Conservation (phyloP, 352 stramenopile genomes). For the Pythium guiyangense region DNA sequence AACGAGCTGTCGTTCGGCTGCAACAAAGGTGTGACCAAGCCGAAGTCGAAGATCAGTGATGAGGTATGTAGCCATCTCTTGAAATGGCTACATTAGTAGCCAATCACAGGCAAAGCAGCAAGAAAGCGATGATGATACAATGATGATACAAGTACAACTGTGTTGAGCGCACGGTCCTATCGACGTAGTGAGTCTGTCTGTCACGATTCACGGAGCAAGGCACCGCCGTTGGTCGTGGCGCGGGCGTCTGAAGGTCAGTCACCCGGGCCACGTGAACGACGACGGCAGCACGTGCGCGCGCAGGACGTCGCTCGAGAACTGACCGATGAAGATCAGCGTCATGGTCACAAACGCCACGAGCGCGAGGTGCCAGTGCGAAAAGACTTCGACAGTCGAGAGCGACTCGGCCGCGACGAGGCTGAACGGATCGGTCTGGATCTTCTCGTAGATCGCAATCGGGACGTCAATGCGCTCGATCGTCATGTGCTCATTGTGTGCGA, state of each 20-base stretch:
- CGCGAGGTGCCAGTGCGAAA: constrained; percentile 75
- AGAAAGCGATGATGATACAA: too few relatives aligned
- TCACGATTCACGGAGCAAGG: too few relatives aligned
- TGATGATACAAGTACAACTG: too few relatives aligned
- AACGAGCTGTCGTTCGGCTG: too few relatives aligned
- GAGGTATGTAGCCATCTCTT: too few relatives aligned
- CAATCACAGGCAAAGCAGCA: too few relatives aligned
- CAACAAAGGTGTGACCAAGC: too few relatives aligned
- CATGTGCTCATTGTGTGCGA: constrained; percentile 47
- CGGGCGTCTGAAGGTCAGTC: neutral
- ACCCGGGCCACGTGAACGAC: constrained; percentile 52
- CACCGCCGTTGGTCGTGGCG: neutral
- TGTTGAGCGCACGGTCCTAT: too few relatives aligned
- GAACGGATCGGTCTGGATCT: constrained; percentile 82
- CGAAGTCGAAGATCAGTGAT: too few relatives aligned
- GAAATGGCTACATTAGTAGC: too few relatives aligned
- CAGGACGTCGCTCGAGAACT: constrained; percentile 71
- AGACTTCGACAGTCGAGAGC: constrained; percentile 77
- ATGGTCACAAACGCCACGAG: constrained; percentile 74
- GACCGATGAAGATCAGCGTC: constrained; percentile 82
- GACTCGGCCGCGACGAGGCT: constrained; percentile 86
- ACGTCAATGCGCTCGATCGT: constrained; percentile 59
- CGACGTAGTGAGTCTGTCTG: too few relatives aligned
- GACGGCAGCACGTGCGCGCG: constrained; percentile 51
- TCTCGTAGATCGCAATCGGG: constrained; percentile 63